Conservation (phyloP, 2,329 filamentous ascomycete genomes). For the Ustulina deusta region DNA sequence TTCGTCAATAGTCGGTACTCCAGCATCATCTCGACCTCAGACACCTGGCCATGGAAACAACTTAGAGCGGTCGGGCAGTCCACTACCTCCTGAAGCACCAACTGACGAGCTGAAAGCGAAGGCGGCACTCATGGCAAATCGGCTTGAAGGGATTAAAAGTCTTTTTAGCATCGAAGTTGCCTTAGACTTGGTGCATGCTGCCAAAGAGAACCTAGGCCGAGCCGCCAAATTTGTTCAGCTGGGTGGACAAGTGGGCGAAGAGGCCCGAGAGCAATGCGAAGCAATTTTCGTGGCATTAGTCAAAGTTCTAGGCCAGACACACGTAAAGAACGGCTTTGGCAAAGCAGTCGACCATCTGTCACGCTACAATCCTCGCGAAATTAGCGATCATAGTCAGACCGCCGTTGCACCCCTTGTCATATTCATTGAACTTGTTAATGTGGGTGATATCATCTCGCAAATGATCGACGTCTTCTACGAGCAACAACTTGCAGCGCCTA, state of each 20-base stretch:
- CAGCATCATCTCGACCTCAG: constrained; percentile 61
- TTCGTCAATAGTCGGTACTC: constrained; percentile 50
- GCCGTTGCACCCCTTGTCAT: constrained; percentile 92
- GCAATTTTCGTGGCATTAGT: constrained; percentile 88
- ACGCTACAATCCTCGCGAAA: constrained; percentile 88
- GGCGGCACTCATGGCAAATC: constrained; percentile 95
- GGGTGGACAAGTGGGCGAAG: constrained; percentile 81
- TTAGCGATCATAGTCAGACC: constrained; percentile 74
- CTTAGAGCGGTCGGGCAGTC: constrained; percentile 56
- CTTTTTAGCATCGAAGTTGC: constrained; percentile 97
- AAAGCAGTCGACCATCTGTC: constrained; percentile 92
- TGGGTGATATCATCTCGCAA: constrained; percentile 96
- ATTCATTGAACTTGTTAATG: constrained; percentile 97
- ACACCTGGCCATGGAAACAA: constrained; percentile 59
- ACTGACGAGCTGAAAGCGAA: constrained; percentile 95
- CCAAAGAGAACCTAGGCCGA: constrained; percentile 88
- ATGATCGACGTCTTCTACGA: constrained; percentile 99
- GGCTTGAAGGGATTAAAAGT: constrained; percentile 92
- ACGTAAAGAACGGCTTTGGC: constrained; percentile 93
- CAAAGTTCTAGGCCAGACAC: constrained; percentile 83
- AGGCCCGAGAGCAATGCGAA: constrained; percentile 89
- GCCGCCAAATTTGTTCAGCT: constrained; percentile 85
- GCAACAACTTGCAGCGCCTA: constrained; percentile 86
- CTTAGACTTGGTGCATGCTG: constrained; percentile 86
- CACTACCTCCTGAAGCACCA: constrained; percentile 74